These are phyloP conservation scores for Russula virescens DNA, from an alignment of 768 basidiomycete species.

Conservation along the genomic window DNA sequence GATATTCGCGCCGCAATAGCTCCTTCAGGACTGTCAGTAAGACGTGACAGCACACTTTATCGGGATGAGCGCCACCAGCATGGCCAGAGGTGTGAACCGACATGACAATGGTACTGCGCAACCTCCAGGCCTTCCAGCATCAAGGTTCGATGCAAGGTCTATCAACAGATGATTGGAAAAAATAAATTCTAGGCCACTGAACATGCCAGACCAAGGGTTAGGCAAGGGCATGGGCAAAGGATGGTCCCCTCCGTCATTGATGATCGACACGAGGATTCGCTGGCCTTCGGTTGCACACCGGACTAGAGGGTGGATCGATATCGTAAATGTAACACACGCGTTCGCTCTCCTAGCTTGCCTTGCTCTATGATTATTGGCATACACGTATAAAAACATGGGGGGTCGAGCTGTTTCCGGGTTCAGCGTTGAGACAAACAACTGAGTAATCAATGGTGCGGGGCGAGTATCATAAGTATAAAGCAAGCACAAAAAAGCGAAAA, in stretches of 20 bases:
- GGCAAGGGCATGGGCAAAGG: too few relatives aligned
- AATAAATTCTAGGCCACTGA: not conserved
- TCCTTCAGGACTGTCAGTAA: too few relatives aligned
- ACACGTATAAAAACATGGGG: constrained; percentile 20
- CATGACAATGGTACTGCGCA: not conserved
- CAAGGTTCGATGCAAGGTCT: not conserved
- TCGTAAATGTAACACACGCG: not conserved
- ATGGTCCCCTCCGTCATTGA: not conserved
- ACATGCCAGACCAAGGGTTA: not conserved
- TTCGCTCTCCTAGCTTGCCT: constrained; percentile 15
- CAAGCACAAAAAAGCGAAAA: constrained; percentile 17
- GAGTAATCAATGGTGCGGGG: constrained; percentile 13
- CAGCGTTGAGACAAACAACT: constrained; percentile 17
- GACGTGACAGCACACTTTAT: too few relatives aligned
- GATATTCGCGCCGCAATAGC: too few relatives aligned
- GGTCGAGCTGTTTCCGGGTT: constrained; percentile 15
- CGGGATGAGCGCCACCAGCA: not conserved
- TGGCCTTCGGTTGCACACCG: not conserved
- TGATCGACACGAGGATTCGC: not conserved
- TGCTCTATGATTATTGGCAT: constrained; percentile 19
- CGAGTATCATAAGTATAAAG: constrained; percentile 24
- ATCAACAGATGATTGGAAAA: not conserved
- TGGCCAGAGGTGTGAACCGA: not conserved
- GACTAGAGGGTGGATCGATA: not conserved
- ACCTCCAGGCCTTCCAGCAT: not conserved